Conservation (phyloP, 1,284 basidiomycete species). For the Microbotryomycetes sp. region DNA sequence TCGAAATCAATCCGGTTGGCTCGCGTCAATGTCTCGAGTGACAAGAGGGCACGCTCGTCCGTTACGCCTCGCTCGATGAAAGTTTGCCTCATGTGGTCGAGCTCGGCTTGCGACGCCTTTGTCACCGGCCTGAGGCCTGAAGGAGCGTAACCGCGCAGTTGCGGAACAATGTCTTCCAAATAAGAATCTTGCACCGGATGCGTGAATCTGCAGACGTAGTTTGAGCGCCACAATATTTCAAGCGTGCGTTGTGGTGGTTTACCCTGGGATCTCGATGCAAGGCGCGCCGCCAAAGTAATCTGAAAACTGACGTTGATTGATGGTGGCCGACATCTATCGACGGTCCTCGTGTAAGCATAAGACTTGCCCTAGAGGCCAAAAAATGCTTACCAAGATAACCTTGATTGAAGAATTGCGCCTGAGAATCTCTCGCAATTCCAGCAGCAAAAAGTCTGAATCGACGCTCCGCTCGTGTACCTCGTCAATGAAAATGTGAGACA, state of each 20-base stretch:
- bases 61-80: conserved; percentile 32
- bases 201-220: conserved; percentile 45
- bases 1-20: conserved; percentile 68
- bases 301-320: conserved; percentile 75
- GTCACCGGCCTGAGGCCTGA: conserved; percentile 41
- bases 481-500: conserved; percentile 84
- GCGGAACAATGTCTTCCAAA: conserved; percentile 66
- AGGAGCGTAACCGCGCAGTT: conserved; percentile 46
- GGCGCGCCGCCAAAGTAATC: conserved; percentile 76
- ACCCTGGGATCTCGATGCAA: conserved; percentile 71
- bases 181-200: conserved; percentile 72
- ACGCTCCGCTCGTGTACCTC: conserved; percentile 47
- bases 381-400: conserved; percentile 53
- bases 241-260: background rate
- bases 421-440: conserved; percentile 73
- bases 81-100: conserved; percentile 28
- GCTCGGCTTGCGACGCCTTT: conserved; percentile 50
- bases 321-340: conserved; percentile 54
- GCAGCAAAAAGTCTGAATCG: conserved; percentile 79
- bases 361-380: too few relatives aligned
- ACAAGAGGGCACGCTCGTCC: conserved; percentile 33
- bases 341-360: too few relatives aligned
- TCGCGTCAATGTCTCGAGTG: conserved; percentile 57
- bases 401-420: conserved; percentile 63
- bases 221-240: background rate